Base-by-base conservation (phyloP, 208 protist species). In the Naegleria gruberi region DNA sequence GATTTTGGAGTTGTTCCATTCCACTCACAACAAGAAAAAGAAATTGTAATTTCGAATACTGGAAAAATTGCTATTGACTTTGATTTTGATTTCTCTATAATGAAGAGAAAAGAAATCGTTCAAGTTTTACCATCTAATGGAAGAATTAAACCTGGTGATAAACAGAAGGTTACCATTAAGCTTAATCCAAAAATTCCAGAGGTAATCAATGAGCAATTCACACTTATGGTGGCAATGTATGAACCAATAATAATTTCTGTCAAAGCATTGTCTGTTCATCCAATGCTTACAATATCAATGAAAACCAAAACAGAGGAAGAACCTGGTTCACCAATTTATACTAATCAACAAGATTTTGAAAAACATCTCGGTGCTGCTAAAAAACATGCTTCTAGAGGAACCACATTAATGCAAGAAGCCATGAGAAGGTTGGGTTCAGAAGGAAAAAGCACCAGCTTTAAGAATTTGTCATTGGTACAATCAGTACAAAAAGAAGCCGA, bases 1-100 rank as follows among this genome's bases (percentile, higher is more conserved):
- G 97, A 98, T 89, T 98, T 98, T 94, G 96, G 97, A 19, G 90
- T 94, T 10, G 89, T 96, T 89, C 94, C 93, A 42, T 97, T 96
- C 94, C 95, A 96, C 92, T 90, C 92, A 43, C 90, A 87, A 43
- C 92, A 91, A 37, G 95, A 94, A 81, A 92, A 93, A 51, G 96
- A 94, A 43, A 92, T 99, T 88, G 93, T 89, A 89, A 93, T 99
- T 74, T 92, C 90, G 77, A 99, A 98, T 93, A 94, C 93, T 2
- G 97, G 96, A 43, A 96, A 94, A 85, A 97, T 98, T 37, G 91
- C 94, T 17, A 94, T 97, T 85, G 89, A 92, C 34, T 98, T 97
- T 91, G 83, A 93, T 23, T 94, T 98, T 30, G 91, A 96, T 91
- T 89, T 93, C 46, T 74, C 51, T n/a, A 73, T 51, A 19, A 88